Evolutionary conservation across 805 yeast species (phyloP), one percentile per base, ranked within the genome.

Genomic region (Wickerhamomyces alni): DNA sequence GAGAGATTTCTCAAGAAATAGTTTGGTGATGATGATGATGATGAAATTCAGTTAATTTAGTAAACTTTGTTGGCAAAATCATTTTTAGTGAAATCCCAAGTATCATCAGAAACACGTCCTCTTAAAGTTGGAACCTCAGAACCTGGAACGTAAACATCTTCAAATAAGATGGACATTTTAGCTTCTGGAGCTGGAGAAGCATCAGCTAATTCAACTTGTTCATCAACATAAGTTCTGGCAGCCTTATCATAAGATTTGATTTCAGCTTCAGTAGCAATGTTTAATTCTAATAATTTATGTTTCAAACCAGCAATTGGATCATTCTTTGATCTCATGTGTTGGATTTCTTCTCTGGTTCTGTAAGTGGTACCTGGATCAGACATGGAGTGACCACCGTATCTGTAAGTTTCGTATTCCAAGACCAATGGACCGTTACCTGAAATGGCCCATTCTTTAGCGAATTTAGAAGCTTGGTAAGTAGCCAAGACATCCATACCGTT

Each of bases 381-480:
- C 98, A 93, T 93, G 55, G 99, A 93, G 80, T 93, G 99, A 67
- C 99, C 99, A 75, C 98, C 98, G 67, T 93, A 93, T 77, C 99
- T 85, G 74, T 93, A 93, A 56, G 99, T 93, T 74, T 89, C 97
- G 70, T 84, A 93, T 75, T 93, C 99, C 54, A 93, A 62, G 39
- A 93, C 96, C 54, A 93, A 69, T 50, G 99, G 99, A 50, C 98
- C 99, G 61, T 91, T 89, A 61, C 96, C 96, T 45, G 81, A 70
- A 47, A 84, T 74, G 66, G 86, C 74, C 96, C 95, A 93, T 67
- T 91, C 96, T 74, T 88, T 89, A 60, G 98, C 98, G 59, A 86
- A 93, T 70, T 83, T 86, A 56, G 96, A 85, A 46, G 95, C 99
- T 68, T 85, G 95, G 77, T 87, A 88, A 61, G 84, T 79, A 45